phyloP scores from a whole-genome alignment of 148 eudicot species.

The Simmondsia chinensis region DNA sequence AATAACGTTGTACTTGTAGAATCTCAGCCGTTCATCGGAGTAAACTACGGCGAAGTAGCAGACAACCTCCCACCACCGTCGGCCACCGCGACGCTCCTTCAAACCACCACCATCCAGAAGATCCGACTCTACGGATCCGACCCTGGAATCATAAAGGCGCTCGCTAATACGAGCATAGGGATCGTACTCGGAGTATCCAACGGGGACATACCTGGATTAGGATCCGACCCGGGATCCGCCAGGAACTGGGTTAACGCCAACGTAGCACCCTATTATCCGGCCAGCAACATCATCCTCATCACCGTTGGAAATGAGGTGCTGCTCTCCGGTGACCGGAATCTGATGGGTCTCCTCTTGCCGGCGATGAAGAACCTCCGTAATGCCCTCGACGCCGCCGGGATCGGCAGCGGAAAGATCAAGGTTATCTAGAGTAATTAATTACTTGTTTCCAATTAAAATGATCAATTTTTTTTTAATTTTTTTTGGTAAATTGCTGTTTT shows the following conservation, averaged over 20 bases:
- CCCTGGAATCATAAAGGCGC: slow-evolving; percentile 32
- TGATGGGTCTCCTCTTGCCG: slow-evolving; percentile 32
- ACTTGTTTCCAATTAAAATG: too few species aligned
- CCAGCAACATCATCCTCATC: slow-evolving; percentile 31
- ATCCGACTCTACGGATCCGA: slow-evolving; percentile 42
- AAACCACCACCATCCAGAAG: slow-evolving; percentile 32
- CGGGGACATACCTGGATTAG: slow-evolving; percentile 40
- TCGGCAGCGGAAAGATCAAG: too few species aligned
- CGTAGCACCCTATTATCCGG: slow-evolving; percentile 36
- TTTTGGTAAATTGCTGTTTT: too few species aligned
- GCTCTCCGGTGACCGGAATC: slow-evolving; percentile 25
- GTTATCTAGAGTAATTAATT: too few species aligned
- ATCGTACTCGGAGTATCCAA: slow-evolving; percentile 36
- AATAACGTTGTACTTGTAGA: slow-evolving; percentile 9
- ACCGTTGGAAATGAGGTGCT: slow-evolving; percentile 52
- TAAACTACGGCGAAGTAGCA: slow-evolving; percentile 54
- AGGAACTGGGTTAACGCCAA: slow-evolving; percentile 30
- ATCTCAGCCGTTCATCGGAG: slow-evolving; percentile 37
- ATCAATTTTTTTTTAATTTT: too few species aligned
- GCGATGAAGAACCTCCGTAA: slow-evolving; percentile 38
- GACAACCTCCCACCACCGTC: slow-evolving; percentile 55
- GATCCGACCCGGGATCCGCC: slow-evolving; percentile 30
- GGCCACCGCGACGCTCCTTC: slow-evolving; percentile 26
- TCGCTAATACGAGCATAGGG: slow-evolving; percentile 39
- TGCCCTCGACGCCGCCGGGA: slow-evolving; percentile 18